phyloP scores from a whole-genome alignment of 495 filamentous ascomycete genomes.

The Cercophora samala region DNA sequence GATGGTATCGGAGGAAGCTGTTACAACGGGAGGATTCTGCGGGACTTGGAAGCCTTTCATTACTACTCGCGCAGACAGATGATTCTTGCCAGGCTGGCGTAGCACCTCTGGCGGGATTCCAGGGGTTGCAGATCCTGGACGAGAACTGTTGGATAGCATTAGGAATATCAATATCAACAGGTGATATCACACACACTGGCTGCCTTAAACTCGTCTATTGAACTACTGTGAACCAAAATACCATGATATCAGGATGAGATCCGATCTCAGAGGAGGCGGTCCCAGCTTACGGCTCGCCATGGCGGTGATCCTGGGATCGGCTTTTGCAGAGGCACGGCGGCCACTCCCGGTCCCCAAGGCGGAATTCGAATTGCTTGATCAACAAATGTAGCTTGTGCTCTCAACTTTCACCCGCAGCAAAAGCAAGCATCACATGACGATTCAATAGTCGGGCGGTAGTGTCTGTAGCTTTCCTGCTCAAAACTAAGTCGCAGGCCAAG shows the following conservation, averaged over 20 bases:
- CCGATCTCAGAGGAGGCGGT: not conserved
- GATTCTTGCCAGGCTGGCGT: constrained; percentile 15
- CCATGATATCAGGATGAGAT: not conserved
- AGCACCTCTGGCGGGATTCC: constrained; percentile 16
- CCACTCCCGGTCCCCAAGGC: not conserved
- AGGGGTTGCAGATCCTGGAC: constrained; percentile 10
- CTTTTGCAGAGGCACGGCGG: not conserved
- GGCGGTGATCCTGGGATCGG: not conserved
- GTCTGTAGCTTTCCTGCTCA: not conserved
- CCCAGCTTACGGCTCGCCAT: not conserved
- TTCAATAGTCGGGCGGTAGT: constrained; percentile 1
- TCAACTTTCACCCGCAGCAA: not conserved
- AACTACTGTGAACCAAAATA: not conserved
- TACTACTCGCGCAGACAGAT: not conserved
- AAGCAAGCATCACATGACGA: constrained; percentile 4
- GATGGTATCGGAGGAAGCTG: constrained; percentile 14
- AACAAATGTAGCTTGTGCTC: not conserved
- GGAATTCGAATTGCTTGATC: not conserved
- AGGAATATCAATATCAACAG: not conserved
- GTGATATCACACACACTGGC: not conserved
- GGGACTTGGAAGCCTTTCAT: constrained; percentile 10
- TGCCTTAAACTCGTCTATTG: not conserved
- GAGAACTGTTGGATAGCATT: constrained; percentile 5
- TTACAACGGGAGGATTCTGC: constrained; percentile 13
- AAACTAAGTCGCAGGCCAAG: not conserved